A percentile compares a stretch with the other conserved stretches of the same genome.
These are phyloP conservation scores for Thuidium tamariscinum DNA, from an alignment of 225 moss, liverwort and hornwort genomes.

Conservation along the genomic window DNA sequence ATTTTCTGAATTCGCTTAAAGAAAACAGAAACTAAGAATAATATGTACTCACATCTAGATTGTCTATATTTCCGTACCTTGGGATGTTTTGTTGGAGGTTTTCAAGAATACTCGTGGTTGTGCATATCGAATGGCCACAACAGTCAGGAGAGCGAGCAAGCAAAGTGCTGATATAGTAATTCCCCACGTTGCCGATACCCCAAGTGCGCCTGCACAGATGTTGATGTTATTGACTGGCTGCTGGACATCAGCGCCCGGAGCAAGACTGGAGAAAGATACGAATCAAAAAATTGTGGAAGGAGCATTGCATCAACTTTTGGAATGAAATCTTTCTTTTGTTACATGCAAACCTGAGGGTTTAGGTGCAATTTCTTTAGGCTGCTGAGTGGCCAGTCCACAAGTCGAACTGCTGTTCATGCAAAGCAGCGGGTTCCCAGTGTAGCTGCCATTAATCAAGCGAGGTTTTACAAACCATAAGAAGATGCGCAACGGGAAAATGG, in stretches of 20 bases:
- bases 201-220: conserved; percentile 40
- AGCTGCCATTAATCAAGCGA: conserved; percentile 23
- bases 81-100: conserved; percentile 35
- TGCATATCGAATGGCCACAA: conserved; percentile 53
- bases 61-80: conserved; percentile 10
- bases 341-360: conserved; percentile 15
- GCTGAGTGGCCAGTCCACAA: conserved; percentile 40
- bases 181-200: conserved; percentile 72
- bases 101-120: conserved; percentile 55
- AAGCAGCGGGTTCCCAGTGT: conserved; percentile 36
- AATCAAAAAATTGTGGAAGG: background rate
- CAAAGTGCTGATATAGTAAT: conserved; percentile 81
- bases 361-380: conserved; percentile 1
- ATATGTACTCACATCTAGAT: background rate
- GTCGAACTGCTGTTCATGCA: conserved; percentile 36
- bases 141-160: conserved; percentile 54
- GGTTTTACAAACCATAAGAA: background rate
- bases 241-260: background rate
- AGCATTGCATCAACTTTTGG: background rate
- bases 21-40: background rate
- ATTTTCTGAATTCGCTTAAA: background rate
- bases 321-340: background rate
- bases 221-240: background rate
- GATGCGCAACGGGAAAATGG: background rate
- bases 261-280: background rate